Percentiles rank a stretch among this genome's conserved stretches.
Conservation (phyloP, 2,329 filamentous ascomycete species). For the Talaromyces sp. region DNA sequence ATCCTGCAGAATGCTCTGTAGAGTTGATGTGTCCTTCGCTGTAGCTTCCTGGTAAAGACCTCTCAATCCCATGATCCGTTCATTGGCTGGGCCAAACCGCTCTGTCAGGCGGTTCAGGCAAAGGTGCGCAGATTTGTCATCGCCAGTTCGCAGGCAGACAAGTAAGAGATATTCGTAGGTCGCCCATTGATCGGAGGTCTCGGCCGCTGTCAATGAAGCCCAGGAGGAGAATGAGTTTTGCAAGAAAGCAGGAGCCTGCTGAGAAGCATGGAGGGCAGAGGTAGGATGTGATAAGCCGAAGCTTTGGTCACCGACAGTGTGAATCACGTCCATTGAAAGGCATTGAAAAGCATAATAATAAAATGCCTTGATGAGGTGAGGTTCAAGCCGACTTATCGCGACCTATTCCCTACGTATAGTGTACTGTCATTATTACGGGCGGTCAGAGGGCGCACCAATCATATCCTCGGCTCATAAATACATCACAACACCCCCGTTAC, state of each 20-base stretch:
- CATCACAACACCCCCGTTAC: neutral
- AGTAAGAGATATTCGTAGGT: conserved; percentile 82
- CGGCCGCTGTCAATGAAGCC: conserved; percentile 48
- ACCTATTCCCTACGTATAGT: neutral
- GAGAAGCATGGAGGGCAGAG: conserved; percentile 39
- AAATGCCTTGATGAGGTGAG: neutral
- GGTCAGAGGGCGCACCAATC: neutral
- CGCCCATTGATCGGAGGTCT: conserved; percentile 76
- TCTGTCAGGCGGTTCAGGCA: conserved; percentile 69
- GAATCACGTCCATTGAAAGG: neutral
- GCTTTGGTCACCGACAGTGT: neutral
- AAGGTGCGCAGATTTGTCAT: conserved; percentile 69
- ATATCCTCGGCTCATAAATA: neutral
- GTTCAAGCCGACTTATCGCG: neutral
- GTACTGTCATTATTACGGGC: neutral
- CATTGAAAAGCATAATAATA: neutral
- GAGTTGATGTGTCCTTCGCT: conserved; percentile 58
- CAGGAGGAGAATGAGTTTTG: conserved; percentile 20
- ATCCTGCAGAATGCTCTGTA: conserved; percentile 65
- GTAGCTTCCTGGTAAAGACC: conserved; percentile 81
- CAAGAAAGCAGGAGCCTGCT: conserved; percentile 39
- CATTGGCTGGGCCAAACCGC: conserved; percentile 78
- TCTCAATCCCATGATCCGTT: conserved; percentile 75
- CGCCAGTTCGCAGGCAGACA: conserved; percentile 75
- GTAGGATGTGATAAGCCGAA: conserved; percentile 34